Conservation (phyloP, 1,284 basidiomycete genomes). For the Cutaneotrichosporon curvatum region DNA sequence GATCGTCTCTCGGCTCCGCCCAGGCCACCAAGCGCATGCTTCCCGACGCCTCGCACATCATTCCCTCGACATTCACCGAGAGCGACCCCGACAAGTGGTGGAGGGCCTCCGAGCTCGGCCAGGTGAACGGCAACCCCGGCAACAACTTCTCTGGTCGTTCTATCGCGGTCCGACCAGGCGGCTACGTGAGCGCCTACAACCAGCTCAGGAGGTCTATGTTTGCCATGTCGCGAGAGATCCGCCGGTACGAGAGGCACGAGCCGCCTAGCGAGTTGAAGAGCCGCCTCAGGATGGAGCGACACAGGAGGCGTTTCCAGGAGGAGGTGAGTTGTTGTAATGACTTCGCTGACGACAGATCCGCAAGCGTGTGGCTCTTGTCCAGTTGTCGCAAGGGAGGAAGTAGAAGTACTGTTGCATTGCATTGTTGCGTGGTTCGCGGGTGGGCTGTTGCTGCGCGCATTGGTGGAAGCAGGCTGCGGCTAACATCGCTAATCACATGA, state of each 20-base stretch:
- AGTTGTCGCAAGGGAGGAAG: constrained; percentile 13
- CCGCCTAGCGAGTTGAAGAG: constrained; percentile 30
- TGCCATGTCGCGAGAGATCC: constrained; percentile 18
- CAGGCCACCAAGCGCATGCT: neutral
- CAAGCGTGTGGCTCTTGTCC: constrained; percentile 13
- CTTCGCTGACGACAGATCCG: constrained; percentile 6
- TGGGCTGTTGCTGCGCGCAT: too few species aligned
- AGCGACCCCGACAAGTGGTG: constrained; percentile 17
- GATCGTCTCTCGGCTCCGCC: neutral
- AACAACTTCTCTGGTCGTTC: constrained; percentile 23
- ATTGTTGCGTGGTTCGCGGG: neutral
- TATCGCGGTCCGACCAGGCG: constrained; percentile 1
- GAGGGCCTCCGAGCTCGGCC: constrained; percentile 1
- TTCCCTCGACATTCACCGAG: constrained; percentile 2
- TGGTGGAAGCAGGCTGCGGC: too few species aligned
- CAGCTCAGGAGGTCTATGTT: constrained; percentile 12
- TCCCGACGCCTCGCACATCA: neutral
- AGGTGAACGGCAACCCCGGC: constrained; percentile 13
- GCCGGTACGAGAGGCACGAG: constrained; percentile 29
- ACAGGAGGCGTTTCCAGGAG: constrained; percentile 39
- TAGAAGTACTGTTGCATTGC: constrained; percentile 4
- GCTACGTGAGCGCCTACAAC: constrained; percentile 15
- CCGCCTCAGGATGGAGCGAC: constrained; percentile 29
- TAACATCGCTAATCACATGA: too few species aligned
- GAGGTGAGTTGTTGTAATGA: constrained; percentile 27